Percentiles rank a stretch among this genome's conserved stretches.
These are phyloP conservation scores for Pseudocercospora eumusae DNA, from an alignment of 2,329 filamentous ascomycete species.

Conservation along the genomic window DNA sequence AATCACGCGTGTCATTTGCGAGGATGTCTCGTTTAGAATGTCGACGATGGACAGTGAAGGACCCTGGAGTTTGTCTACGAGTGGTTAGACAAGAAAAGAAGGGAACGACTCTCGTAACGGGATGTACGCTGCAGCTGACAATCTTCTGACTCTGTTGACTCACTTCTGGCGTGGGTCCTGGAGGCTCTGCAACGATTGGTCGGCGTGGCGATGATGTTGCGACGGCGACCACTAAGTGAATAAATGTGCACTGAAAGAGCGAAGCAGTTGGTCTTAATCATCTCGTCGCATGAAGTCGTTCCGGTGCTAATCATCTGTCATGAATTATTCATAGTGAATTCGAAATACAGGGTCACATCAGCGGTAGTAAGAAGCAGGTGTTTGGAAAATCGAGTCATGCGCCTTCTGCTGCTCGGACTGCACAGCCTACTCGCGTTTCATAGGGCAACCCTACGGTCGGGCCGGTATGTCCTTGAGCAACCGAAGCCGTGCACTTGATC, in stretches of 20 bases:
- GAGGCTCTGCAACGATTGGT: background rate
- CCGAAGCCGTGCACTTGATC: background rate
- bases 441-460: slow-evolving; percentile 1
- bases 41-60: background rate
- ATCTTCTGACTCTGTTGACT: background rate
- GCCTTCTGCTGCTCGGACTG: background rate
- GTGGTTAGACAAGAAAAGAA: background rate
- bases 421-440: slow-evolving; percentile 4
- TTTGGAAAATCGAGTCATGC: background rate
- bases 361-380: background rate
- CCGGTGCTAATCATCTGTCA: background rate
- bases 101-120: background rate
- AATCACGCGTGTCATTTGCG: background rate
- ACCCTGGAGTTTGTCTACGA: background rate
- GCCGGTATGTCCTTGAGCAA: background rate
- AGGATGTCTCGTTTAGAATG: background rate
- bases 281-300: background rate
- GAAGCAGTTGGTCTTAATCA: background rate
- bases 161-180: background rate
- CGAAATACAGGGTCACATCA: background rate
- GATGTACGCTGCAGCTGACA: background rate
- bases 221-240: background rate
- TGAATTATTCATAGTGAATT: background rate
- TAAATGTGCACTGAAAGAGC: background rate
- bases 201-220: background rate